Evolutionary conservation across 352 stramenopile genomes (phyloP).

Genomic region (Phytophthora multivora): DNA sequence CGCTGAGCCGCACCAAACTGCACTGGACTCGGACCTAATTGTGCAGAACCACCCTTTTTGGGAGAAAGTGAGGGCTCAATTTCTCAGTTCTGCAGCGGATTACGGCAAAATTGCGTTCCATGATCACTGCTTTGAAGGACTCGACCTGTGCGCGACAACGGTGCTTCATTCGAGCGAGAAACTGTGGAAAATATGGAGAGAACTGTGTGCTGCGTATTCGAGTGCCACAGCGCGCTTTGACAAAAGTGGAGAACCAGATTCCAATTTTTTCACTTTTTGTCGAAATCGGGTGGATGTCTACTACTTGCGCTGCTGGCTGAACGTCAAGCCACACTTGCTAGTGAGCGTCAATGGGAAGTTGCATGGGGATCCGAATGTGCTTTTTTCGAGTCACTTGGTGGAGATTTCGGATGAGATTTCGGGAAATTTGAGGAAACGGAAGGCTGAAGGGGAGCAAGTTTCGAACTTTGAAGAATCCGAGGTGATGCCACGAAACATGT

Average conservation of each 20-base stretch:
- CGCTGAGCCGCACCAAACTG: background rate
- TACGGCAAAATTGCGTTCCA: background rate
- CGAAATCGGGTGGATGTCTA: conserved; percentile 11
- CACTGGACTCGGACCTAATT: background rate
- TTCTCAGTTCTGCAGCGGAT: background rate
- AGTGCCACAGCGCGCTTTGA: background rate
- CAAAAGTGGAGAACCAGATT: background rate
- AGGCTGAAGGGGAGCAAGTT: too few species aligned
- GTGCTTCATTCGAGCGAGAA: background rate
- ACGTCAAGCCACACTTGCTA: conserved; percentile 8
- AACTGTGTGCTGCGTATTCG: background rate
- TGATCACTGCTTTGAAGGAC: background rate
- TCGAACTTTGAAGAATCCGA: too few species aligned
- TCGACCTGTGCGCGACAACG: background rate
- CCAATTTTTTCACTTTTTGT: conserved; percentile 8
- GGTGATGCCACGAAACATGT: too few species aligned
- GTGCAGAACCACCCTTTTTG: background rate
- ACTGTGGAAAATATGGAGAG: conserved; percentile 1
- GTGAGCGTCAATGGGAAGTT: conserved; percentile 9
- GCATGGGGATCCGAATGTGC: background rate
- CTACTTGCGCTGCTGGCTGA: conserved; percentile 11
- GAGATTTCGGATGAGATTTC: background rate
- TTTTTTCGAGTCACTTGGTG: background rate
- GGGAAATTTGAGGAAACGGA: background rate
- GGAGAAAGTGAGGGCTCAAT: background rate